Evolutionary conservation across 139 green algal species (phyloP).

Genomic region (Zygnema cylindricum): DNA sequence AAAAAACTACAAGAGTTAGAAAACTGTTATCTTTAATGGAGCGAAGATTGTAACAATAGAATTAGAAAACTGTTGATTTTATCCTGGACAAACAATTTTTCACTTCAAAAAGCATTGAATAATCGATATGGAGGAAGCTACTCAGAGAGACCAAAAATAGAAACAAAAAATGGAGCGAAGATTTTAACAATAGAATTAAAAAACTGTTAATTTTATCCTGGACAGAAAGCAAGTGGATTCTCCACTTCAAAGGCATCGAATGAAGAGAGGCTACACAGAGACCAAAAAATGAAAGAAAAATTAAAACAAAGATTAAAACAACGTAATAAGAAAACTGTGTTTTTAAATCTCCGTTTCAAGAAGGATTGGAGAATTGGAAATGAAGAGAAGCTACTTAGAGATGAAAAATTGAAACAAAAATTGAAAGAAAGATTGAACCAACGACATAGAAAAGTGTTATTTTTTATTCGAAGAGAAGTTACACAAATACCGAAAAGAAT

Average conservation of each 20-base stretch:
- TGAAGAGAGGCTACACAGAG: not conserved
- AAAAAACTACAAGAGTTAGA: conserved; percentile 38
- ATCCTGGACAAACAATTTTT: not conserved
- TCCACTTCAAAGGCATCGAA: not conserved
- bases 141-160: not conserved
- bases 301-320: not conserved
- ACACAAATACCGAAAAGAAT: too few species aligned
- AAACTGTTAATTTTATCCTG: not conserved
- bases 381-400: too few species aligned
- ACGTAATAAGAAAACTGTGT: not conserved
- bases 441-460: too few species aligned
- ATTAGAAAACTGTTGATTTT: not conserved
- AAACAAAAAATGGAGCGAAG: not conserved
- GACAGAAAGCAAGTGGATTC: not conserved
- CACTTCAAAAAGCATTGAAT: not conserved
- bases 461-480: too few species aligned
- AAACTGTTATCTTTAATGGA: not conserved
- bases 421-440: too few species aligned
- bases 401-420: too few species aligned
- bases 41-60: not conserved
- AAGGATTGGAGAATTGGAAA: too few species aligned
- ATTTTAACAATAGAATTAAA: not conserved
- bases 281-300: not conserved
- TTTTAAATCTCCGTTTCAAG: too few species aligned
- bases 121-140: not conserved